Conservation (phyloP, 2,329 filamentous ascomycete species). For the Pseudohalonectria lignicola region DNA sequence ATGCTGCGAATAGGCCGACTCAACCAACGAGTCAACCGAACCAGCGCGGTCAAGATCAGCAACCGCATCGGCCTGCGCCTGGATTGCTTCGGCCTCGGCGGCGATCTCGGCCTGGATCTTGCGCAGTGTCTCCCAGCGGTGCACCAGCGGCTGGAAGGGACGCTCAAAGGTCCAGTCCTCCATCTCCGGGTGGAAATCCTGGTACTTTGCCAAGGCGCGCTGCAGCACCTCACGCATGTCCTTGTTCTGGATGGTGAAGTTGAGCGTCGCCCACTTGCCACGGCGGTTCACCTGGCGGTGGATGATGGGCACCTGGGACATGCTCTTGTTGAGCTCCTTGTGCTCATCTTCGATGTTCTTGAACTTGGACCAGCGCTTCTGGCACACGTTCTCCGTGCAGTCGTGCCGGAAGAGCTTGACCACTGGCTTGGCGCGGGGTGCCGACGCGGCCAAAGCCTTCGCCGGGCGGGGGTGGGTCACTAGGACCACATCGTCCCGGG, state of each 20-base stretch:
- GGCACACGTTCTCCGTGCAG: conserved; percentile 13
- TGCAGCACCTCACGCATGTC: conserved; percentile 17
- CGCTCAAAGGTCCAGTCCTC: conserved; percentile 3
- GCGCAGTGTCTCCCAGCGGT: conserved; percentile 16
- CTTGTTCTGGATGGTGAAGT: conserved; percentile 19
- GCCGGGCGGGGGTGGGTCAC: no score
- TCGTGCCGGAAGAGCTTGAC: conserved; percentile 12
- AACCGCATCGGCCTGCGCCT: not conserved
- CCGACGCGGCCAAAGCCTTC: no score
- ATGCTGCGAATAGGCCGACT: no score
- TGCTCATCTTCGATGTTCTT: conserved; percentile 16
- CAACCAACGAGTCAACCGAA: no score
- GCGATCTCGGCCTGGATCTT: conserved; percentile 6
- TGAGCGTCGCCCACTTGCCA: conserved; percentile 18
- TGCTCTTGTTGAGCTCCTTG: conserved; percentile 11
- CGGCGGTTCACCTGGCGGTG: conserved; percentile 16
- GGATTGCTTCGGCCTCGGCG: not conserved
- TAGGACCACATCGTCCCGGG: no score
- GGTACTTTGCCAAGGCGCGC: conserved; percentile 18
- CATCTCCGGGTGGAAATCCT: conserved; percentile 20
- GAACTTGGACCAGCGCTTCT: conserved; percentile 17
- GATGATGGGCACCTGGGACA: conserved; percentile 16
- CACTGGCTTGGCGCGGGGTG: not conserved
- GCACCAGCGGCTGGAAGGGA: conserved; percentile 21
- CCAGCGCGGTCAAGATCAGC: not conserved